Evolutionary conservation across 306 rosid species (phyloP), one percentile per base, ranked within the genome.

Genomic region (Delonix regia): DNA sequence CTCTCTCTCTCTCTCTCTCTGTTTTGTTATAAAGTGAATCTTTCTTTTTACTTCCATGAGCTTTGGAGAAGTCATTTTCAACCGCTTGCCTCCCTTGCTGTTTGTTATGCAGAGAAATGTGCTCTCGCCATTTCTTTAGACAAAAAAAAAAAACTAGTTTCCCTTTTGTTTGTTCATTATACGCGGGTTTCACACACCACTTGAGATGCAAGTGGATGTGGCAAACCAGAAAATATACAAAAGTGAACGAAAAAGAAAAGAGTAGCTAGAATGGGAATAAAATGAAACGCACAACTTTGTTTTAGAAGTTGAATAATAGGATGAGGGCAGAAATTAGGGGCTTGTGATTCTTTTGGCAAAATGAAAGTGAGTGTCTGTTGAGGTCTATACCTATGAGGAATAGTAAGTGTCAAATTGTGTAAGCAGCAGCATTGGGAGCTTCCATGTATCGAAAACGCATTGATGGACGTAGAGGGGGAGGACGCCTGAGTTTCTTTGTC

Each of bases 391-490:
- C n/a, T n/a, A n/a, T 4, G 4, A 30, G 33, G 33, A 30, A 30
- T 30, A 38, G 5, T 38, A 38, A 7, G 5, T 4, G 18, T 53
- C 11, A 13, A 65, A 41, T 42, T 79, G 12, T 7, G 19, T 9
- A 67, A 39, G 34, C 47, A 49, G 34, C 74, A 74, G 83, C 51
- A 66, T 85, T 80, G 91, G 4, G 81, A 71, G 60, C 65, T 81
- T 92, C 91, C 90, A 85, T 86, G 89, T 81, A 84, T 82, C 81
- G 78, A 83, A 72, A 77, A 25, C 52, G 75, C 91, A 86, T 81
- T 86, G 80, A 83, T 71, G 64, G 65, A 34, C 60, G 76, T 64
- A 62, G 53, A 6, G 67, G 70, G 21, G 75, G 85, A 78, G 86
- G 82, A 81, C 86, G 79, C 88, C 88, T 89, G 86, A 78, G 75